Base-by-base conservation (phyloP, 2,329 filamentous ascomycete species). In the Fusarium neocosmosporiellum region DNA sequence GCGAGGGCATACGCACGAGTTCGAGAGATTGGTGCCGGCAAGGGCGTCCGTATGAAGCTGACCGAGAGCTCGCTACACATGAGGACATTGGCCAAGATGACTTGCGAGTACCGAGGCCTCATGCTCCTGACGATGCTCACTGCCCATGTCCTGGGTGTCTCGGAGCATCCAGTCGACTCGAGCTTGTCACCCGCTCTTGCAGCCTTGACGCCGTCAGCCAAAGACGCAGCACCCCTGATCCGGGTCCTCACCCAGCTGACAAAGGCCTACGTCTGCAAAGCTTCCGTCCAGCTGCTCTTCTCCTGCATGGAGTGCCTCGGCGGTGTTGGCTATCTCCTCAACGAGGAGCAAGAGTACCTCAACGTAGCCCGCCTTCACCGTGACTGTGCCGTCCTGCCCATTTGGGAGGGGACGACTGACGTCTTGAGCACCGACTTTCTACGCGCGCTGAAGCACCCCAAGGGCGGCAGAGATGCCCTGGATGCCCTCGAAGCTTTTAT, bases 401-500 rank as follows among this genome's bases (percentile, higher is more conserved):
- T 94, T 57, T 93, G 91, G 90, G 91, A 93, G 79, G 91, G 92
- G 1, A 94, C 92, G 0, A 93, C 91, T 0, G 91, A 93, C 75
- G 90, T 94, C 7, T 84, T 94, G 63, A 89, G 89, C 6, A 84
- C 83, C 1, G 87, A 88, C 67, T 82, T 86, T 18, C 69, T 88
- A 16, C 78, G 86, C 22, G 84, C 85, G 0, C 65, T 89, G 46
- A 87, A 87, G 69, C 85, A 88, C 36, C 79, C 84, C 1, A 79
- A 79, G 27, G 78, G 69, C 1, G 86, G 82, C 5, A 75, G 63
- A 13, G 80, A 78, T 11, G 81, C 80, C 36, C 67, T 86, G 4
- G 78, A 82, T n/a, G 86, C 85, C 2, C 74, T 89, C 22, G 84
- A 84, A 20, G 79, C 78, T 48, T 78, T 88, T 48, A 75, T 88